Evolutionary conservation across 2,329 filamentous ascomycete genomes (phyloP), one percentile per base, ranked within the genome.

Genomic region (Tricladium varicosporioides): DNA sequence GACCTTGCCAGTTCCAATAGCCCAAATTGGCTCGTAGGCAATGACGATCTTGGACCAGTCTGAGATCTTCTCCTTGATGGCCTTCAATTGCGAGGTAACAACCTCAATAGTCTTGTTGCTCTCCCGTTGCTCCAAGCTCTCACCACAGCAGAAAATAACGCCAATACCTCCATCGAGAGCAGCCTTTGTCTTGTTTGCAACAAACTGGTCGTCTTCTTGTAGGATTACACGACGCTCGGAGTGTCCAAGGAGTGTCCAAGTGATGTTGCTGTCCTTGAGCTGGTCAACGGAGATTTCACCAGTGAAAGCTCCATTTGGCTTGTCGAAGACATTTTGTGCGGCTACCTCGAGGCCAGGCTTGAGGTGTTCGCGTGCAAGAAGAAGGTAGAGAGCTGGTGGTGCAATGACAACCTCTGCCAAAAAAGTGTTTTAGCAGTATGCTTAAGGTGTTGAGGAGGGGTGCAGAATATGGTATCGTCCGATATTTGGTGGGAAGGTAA

Each of bases 11-110:
- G 94, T 97, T 68, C 93, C 93, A 67, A 86, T 89, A 73, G 85
- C 92, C 93, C 94, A 99, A 81, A 99, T 95, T 71, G 94, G 94
- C 84, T 99, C 94, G 78, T 99, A 99, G 71, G 94, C 94, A 70
- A 99, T 84, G 73, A 99, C 94, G 64, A 99, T 84, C 81, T 94
- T 94, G 71, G 80, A 84, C 94, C 94, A 99, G 79, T 96, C 90
- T 69, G 84, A 79, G 72, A 91, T 79, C 80, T 88, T 81, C 74
- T 92, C 87, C 56, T 84, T 84, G 64, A 93, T 90, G 64, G 92
- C 92, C 63, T 85, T 83, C 69, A 99, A 84, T 82, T 99, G 94
- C 65, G 78, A 79, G 68, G 89, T 94, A 70, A 95, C 89, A 62
- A 94, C 88, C 51, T 90, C 85, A 71, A 95, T 88, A 63, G 93